Evolutionary conservation across 2,329 filamentous ascomycete species (phyloP), one percentile per base, ranked within the genome.

Genomic region (Endothia cerciana): DNA sequence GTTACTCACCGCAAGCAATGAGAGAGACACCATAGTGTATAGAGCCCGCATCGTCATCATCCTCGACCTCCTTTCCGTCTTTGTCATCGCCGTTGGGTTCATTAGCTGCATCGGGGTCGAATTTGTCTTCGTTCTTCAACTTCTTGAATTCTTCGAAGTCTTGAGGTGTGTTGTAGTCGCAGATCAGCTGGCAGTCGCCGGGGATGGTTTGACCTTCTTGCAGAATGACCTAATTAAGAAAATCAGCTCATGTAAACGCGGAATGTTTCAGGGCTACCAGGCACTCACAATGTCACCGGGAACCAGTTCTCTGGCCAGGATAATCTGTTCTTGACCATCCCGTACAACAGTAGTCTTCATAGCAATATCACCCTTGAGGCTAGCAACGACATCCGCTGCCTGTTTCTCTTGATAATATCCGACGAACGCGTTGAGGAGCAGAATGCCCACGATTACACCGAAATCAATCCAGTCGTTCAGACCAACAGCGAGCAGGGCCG

Each of bases 331-430:
- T 69, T 83, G 80, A 72, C 89, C 88, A 75, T 90, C 84, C 75
- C 89, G 88, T 73, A 91, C 79, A 73, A 89, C 87, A 69, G 81
- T 82, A 62, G 87, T 85, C 80, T 88, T 89, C 87, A 91, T 89
- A 73, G 89, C 89, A 75, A 91, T 91, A 74, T 91, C 89, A 82
- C 89, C 89, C 82, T 91, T 91, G 70, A 91, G 79, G 68, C 81
- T 85, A 64, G 89, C 89, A 73, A 90, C 88, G 74, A 91, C 88
- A 78, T 91, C 89, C 74, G 89, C 89, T 73, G 89, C 89, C 78
- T 91, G 88, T 82, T 91, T 91, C 78, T 91, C 89, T 77, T 91
- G 89, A 78, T 91, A 91, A 88, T 88, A 91, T 84, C 89, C 89
- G 77, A 91, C 89, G 67, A 87, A 77, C 71, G 89, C 89, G 81